Evolutionary conservation across 1,284 basidiomycete genomes (phyloP).

Genomic region (Neonothopanus nambi): DNA sequence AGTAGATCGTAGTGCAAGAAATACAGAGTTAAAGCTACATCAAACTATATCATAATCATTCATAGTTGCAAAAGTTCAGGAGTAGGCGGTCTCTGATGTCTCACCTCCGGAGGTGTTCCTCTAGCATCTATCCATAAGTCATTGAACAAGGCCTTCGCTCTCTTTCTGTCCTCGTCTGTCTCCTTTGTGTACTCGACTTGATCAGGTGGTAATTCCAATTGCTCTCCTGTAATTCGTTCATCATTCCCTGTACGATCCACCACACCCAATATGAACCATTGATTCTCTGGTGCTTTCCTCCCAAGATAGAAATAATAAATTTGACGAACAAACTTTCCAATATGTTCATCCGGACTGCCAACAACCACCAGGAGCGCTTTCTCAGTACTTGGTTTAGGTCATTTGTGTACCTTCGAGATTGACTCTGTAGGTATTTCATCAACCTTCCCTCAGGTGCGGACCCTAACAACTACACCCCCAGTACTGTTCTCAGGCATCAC

Average conservation of each 20-base stretch:
- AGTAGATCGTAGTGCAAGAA: too few relatives aligned
- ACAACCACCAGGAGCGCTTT: constrained; percentile 7
- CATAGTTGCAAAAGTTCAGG: too few relatives aligned
- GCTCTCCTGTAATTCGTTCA: not conserved
- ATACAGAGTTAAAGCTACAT: too few relatives aligned
- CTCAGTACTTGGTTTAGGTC: constrained; percentile 5
- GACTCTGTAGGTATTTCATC: not conserved
- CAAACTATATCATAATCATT: too few relatives aligned
- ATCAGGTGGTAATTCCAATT: not conserved
- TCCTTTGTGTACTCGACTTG: constrained; percentile 1
- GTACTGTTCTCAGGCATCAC: not conserved
- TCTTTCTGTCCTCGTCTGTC: not conserved
- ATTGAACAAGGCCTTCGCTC: too few relatives aligned
- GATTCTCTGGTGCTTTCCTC: not conserved
- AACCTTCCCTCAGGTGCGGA: not conserved
- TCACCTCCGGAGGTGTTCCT: too few relatives aligned
- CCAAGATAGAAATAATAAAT: too few relatives aligned
- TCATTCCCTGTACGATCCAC: not conserved
- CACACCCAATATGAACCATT: not conserved
- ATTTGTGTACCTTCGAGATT: not conserved
- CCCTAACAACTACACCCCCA: not conserved
- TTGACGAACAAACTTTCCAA: constrained; percentile 4
- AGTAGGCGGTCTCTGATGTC: too few relatives aligned
- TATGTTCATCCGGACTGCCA: not conserved
- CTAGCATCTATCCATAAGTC: too few relatives aligned